phyloP scores from a whole-genome alignment of 1,139 yeast genomes.

The Suhomyces atakaporum region DNA sequence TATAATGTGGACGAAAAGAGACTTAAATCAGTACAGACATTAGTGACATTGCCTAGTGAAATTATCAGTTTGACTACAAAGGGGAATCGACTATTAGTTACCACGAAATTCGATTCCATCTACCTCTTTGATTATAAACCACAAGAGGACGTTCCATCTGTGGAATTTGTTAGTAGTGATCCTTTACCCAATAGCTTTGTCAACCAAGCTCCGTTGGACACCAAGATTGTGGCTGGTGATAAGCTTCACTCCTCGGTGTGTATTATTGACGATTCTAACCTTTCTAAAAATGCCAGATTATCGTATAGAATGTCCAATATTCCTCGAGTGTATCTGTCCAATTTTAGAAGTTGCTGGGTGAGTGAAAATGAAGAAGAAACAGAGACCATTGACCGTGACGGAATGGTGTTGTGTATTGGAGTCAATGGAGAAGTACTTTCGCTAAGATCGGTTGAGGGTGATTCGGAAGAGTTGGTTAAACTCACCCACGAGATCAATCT shows the following conservation, averaged over 20 bases:
- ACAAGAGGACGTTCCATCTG: conserved; percentile 10
- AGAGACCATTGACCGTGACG: background rate
- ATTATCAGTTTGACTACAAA: conserved; percentile 34
- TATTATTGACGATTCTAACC: conserved; percentile 22
- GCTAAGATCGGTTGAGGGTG: conserved; percentile 21
- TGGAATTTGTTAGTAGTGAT: conserved; percentile 30
- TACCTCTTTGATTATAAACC: conserved; percentile 26
- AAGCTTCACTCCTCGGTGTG: conserved; percentile 42
- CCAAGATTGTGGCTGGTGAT: conserved; percentile 41
- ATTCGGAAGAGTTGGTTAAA: conserved; percentile 17
- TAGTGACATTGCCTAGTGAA: conserved; percentile 38
- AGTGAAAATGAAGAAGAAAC: conserved; percentile 1
- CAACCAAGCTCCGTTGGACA: conserved; percentile 35
- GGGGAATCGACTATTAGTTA: conserved; percentile 23
- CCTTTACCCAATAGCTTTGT: conserved; percentile 39
- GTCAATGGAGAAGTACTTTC: conserved; percentile 52
- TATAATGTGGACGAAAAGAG: conserved; percentile 43
- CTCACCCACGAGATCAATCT: conserved; percentile 14
- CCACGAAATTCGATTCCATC: conserved; percentile 46
- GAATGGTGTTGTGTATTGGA: conserved; percentile 40
- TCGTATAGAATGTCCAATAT: conserved; percentile 37
- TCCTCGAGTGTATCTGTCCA: conserved; percentile 41
- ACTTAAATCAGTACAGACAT: conserved; percentile 31
- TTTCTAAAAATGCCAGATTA: conserved; percentile 8
- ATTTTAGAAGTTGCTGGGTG: conserved; percentile 41